Evolutionary conservation across 2,329 filamentous ascomycete genomes (phyloP).

Genomic region (Fusarium lyarnte): DNA sequence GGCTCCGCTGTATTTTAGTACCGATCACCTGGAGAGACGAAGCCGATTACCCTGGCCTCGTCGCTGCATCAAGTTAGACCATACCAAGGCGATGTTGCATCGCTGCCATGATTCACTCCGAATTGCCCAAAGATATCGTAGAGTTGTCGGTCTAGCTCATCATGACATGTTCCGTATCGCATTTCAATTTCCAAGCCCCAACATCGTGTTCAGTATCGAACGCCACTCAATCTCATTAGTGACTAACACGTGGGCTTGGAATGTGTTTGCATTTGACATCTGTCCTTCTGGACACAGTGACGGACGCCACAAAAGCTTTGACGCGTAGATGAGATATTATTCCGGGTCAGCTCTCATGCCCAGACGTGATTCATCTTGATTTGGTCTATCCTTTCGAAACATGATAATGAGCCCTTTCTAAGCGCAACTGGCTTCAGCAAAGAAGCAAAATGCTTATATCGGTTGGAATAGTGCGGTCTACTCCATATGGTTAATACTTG

Average conservation of each 20-base stretch:
- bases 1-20: not conserved
- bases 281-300: not conserved
- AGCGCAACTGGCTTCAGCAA: not conserved
- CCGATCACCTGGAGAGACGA: not conserved
- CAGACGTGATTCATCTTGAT: too few species aligned
- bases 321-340: not conserved
- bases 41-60: not conserved
- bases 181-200: too few species aligned
- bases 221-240: not conserved
- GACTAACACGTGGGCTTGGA: not conserved
- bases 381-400: not conserved
- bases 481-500: not conserved
- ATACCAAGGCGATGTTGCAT: not conserved
- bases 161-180: fast-evolving
- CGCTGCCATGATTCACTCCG: not conserved
- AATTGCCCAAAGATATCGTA: not conserved
- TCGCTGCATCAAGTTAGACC: not conserved
- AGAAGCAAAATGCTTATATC: not conserved
- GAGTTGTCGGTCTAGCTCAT: not conserved
- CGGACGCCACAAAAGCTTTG: not conserved
- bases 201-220: fast-evolving
- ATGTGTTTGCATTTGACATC: not conserved
- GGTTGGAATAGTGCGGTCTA: not conserved
- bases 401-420: not conserved
- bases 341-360: not conserved